phyloP scores from a whole-genome alignment of 495 filamentous ascomycete genomes.

The Penicillium salamii region DNA sequence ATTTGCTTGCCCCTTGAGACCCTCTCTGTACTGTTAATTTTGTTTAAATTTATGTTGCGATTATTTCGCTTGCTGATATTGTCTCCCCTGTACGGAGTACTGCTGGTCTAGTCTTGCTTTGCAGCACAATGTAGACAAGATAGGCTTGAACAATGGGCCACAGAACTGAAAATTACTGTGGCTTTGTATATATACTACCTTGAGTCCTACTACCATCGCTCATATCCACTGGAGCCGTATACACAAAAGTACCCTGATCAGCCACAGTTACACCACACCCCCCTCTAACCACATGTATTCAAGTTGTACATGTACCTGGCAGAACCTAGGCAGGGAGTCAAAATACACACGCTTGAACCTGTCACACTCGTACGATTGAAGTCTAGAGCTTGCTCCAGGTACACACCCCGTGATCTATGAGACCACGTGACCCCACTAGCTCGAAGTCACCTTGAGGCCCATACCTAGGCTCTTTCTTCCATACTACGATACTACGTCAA shows the following conservation, averaged over 20 bases:
- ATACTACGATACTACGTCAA: not conserved
- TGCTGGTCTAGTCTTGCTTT: not conserved
- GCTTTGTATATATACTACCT: not conserved
- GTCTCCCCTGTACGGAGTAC: slow-evolving; percentile 9
- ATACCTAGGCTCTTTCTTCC: too few relatives aligned
- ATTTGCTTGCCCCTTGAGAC: slow-evolving; percentile 12
- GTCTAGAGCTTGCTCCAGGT: slow-evolving; percentile 3
- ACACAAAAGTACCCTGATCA: slow-evolving; percentile 1
- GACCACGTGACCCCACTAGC: slow-evolving; percentile 15
- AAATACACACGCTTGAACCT: slow-evolving; percentile 1
- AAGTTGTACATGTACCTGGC: slow-evolving; percentile 16
- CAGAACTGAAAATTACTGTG: too few relatives aligned
- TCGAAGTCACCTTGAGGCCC: not conserved
- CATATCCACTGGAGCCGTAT: not conserved
- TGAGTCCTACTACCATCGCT: too few relatives aligned
- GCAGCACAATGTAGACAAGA: slow-evolving; percentile 20
- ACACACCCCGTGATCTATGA: slow-evolving; percentile 8
- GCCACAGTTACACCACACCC: slow-evolving; percentile 20
- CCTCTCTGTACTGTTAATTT: slow-evolving; percentile 15
- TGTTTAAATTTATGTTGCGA: slow-evolving; percentile 6
- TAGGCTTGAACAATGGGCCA: slow-evolving; percentile 17
- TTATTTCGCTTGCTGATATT: slow-evolving; percentile 17
- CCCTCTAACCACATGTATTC: slow-evolving; percentile 5
- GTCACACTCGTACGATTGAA: slow-evolving; percentile 1
- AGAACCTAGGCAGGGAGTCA: slow-evolving; percentile 1